These are phyloP conservation scores for Colletotrichum sp. DNA, from an alignment of 2,329 filamentous ascomycete species.

Conservation along the genomic window DNA sequence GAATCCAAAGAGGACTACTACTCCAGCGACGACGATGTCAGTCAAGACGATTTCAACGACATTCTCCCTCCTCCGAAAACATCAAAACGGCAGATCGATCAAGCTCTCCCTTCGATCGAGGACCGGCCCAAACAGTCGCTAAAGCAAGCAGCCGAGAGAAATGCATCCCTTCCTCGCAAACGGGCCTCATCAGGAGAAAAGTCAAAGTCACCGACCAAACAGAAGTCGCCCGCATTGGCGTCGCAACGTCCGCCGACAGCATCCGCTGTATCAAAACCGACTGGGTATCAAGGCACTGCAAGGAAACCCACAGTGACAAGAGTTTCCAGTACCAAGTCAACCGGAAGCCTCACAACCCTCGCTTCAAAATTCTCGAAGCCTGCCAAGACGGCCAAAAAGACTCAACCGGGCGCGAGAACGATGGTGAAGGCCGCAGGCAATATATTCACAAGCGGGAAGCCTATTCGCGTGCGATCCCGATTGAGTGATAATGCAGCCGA, in stretches of 20 bases:
- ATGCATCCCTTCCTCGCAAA: background rate
- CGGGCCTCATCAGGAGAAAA: background rate
- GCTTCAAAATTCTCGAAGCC: slow-evolving; percentile 26
- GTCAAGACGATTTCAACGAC: slow-evolving; percentile 11
- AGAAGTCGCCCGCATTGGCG: background rate
- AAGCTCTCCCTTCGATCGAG: background rate
- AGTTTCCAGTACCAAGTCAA: background rate
- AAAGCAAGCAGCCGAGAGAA: background rate
- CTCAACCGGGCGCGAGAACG: background rate
- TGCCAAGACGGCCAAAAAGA: slow-evolving; percentile 22
- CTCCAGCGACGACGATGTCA: slow-evolving; percentile 5
- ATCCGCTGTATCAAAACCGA: background rate
- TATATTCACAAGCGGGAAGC: slow-evolving; percentile 51
- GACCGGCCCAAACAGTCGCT: background rate
- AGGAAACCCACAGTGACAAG: slow-evolving; percentile 25
- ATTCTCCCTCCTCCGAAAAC: slow-evolving; percentile 16
- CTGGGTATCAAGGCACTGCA: slow-evolving; percentile 39
- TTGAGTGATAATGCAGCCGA: slow-evolving; percentile 46
- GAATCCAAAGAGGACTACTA: slow-evolving; percentile 18
- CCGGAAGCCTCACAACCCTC: background rate
- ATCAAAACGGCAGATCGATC: background rate
- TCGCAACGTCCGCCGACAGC: background rate
- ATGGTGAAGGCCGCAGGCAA: slow-evolving; percentile 33
- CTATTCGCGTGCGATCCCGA: slow-evolving; percentile 36
- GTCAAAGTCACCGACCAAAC: background rate